These are phyloP conservation scores for Primulina eburnea DNA, from an alignment of 257 asterid species.

Conservation along the genomic window DNA sequence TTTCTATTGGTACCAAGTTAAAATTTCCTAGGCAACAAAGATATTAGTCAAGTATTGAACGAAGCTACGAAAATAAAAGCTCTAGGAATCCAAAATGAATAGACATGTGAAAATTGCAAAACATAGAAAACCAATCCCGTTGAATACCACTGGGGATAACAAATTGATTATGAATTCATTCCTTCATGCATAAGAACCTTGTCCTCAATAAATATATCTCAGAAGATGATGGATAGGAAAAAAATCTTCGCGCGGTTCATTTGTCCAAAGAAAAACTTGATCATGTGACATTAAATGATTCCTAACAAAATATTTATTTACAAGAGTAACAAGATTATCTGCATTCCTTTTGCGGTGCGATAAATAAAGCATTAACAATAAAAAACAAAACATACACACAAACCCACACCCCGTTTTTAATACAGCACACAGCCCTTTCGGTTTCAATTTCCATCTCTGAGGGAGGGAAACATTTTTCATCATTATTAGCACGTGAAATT, in stretches of 20 bases:
- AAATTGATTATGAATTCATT: neutral
- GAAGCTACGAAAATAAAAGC: neutral
- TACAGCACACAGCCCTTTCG: neutral
- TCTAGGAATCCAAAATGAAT: neutral
- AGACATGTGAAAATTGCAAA: slow-evolving; percentile 4
- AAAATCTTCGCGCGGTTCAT: neutral
- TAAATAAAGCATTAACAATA: neutral
- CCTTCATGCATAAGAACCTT: neutral
- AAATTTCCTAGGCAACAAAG: neutral
- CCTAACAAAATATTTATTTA: neutral
- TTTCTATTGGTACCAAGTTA: neutral
- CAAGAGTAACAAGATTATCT: neutral
- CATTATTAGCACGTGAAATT: slow-evolving; percentile 4
- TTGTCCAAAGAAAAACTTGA: neutral
- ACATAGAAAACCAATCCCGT: neutral
- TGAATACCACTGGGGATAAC: neutral
- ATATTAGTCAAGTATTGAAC: neutral
- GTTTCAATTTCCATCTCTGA: slow-evolving; percentile 1
- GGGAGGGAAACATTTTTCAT: neutral
- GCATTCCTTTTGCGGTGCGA: neutral
- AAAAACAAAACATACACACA: neutral
- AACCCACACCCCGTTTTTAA: neutral
- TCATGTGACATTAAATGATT: slow-evolving; percentile 6
- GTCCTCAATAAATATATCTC: neutral
- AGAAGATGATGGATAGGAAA: neutral